These are phyloP conservation scores for Yamadazyma takamatsuzukensis DNA, from an alignment of 805 yeast species.

Conservation along the genomic window DNA sequence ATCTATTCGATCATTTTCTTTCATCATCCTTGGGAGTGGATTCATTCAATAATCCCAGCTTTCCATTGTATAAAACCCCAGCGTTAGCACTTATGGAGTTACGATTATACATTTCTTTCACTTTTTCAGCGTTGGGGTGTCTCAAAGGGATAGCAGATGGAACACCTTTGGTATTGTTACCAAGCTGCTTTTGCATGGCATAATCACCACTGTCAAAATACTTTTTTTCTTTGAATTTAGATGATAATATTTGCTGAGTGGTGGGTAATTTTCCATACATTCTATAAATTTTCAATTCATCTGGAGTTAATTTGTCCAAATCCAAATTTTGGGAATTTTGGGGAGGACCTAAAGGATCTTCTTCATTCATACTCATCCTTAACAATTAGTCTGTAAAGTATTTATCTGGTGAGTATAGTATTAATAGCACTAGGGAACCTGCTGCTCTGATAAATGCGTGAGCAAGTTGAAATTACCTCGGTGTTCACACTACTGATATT, in stretches of 20 bases:
- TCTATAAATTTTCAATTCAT: conserved; percentile 72
- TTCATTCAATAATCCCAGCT: conserved; percentile 54
- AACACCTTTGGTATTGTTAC: conserved; percentile 17
- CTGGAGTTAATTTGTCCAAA: conserved; percentile 60
- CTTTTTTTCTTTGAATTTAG: conserved; percentile 81
- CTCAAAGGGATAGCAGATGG: conserved; percentile 38
- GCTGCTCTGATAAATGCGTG: too few species aligned
- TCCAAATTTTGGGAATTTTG: conserved; percentile 46
- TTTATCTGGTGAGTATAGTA: too few species aligned
- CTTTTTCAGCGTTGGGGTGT: conserved; percentile 56
- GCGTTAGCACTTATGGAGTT: conserved; percentile 53
- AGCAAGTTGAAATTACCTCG: too few species aligned
- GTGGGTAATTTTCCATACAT: conserved; percentile 86
- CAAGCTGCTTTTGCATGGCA: conserved; percentile 63
- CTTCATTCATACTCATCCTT: conserved; percentile 40
- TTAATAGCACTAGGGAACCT: too few species aligned
- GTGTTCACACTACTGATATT: too few species aligned
- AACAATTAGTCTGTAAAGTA: conserved; percentile 6
- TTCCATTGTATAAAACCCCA: conserved; percentile 44
- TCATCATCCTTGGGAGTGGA: conserved; percentile 30
- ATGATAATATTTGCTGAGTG: conserved; percentile 67
- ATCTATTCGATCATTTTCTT: too few species aligned
- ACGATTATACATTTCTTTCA: conserved; percentile 54
- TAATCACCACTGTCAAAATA: conserved; percentile 94
- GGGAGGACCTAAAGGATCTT: conserved; percentile 51